phyloP scores from a whole-genome alignment of 169 alveolate genomes.

The Cyclospora cayetanensis region DNA sequence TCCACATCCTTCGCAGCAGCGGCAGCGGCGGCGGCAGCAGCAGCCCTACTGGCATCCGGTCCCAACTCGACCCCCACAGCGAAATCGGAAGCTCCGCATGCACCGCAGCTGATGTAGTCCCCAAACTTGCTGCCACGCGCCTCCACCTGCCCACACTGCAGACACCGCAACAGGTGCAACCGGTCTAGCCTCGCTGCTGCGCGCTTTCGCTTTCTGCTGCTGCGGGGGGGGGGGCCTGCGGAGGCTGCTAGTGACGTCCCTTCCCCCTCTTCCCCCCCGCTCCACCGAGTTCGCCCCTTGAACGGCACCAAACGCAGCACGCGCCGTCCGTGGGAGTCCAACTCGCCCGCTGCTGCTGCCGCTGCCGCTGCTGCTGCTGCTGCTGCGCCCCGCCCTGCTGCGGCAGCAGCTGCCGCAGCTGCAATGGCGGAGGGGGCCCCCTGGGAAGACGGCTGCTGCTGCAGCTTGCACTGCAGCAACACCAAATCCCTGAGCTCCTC shows the following conservation, averaged over 20 bases:
- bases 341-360: not conserved
- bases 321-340: not conserved
- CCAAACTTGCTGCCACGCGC: slow-evolving; percentile 66
- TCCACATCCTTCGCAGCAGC: not conserved
- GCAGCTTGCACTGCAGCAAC: slow-evolving; percentile 4
- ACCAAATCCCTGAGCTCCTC: not conserved
- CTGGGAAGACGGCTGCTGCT: too few species aligned
- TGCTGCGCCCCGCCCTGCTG: not conserved
- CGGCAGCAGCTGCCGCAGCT: too few species aligned
- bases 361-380: slow-evolving; percentile 10
- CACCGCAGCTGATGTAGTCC: slow-evolving; percentile 45
- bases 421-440: not conserved
- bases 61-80: slow-evolving; percentile 52
- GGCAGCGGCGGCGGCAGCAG: not conserved
- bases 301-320: not conserved
- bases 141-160: slow-evolving; percentile 36
- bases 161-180: slow-evolving; percentile 51
- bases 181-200: slow-evolving; percentile 72
- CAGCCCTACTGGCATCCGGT: not conserved
- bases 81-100: slow-evolving; percentile 59
- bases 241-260: not conserved
- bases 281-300: not conserved
- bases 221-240: not conserved
- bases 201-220: slow-evolving; percentile 48
- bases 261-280: not conserved